Conservation (phyloP, 2,329 filamentous ascomycete genomes). For the Penicillium capsulatum region DNA sequence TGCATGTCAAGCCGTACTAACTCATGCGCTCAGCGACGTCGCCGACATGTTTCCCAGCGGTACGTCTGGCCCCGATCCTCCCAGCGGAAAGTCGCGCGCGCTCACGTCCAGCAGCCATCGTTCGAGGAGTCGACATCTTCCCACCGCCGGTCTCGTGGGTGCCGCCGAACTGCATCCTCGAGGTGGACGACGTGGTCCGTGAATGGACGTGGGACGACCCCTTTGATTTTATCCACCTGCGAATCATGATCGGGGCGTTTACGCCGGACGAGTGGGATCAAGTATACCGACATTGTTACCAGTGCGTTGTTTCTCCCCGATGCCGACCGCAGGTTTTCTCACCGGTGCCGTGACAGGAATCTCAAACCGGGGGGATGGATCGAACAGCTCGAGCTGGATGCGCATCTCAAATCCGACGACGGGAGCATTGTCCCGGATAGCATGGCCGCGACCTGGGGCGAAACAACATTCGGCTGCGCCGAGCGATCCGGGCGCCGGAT, state of each 20-base stretch:
- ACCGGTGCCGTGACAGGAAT: constrained; percentile 7
- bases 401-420: constrained; percentile 15
- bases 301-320: constrained; percentile 5
- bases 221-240: constrained; percentile 27
- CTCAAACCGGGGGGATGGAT: constrained; percentile 21
- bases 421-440: constrained; percentile 13
- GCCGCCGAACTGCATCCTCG: constrained; percentile 28
- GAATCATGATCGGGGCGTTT: constrained; percentile 17
- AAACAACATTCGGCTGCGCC: constrained; percentile 17
- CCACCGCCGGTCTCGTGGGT: constrained; percentile 21
- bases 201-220: constrained; percentile 22
- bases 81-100: neutral
- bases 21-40: constrained; percentile 11
- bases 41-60: constrained; percentile 20
- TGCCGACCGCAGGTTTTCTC: neutral
- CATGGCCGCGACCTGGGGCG: constrained; percentile 13
- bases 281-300: constrained; percentile 16
- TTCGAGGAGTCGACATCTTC: constrained; percentile 26
- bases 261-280: constrained; percentile 13
- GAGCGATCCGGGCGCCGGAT: constrained; percentile 20
- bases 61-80: constrained; percentile 1
- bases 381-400: constrained; percentile 18
- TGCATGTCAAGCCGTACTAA: constrained; percentile 5
- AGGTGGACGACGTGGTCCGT: constrained; percentile 25
- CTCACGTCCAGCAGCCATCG: constrained; percentile 7